Percentiles rank a stretch among this genome's conserved stretches.
These are phyloP conservation scores for Epicoccum sorghinum DNA, from an alignment of 2,329 filamentous ascomycete genomes.

Conservation along the genomic window DNA sequence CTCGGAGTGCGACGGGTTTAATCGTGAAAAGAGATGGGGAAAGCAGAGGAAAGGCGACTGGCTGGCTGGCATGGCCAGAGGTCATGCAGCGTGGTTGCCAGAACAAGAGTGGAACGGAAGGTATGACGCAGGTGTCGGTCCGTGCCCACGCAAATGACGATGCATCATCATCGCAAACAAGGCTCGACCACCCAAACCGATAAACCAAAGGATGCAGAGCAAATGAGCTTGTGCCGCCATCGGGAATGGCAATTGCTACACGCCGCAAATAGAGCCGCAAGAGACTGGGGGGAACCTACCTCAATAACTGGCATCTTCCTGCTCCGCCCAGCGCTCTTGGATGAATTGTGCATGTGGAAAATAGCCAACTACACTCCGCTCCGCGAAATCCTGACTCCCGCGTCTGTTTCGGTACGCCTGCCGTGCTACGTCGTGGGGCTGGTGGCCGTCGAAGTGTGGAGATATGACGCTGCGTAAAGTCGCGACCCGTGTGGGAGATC, in stretches of 20 bases:
- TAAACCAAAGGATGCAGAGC: constrained; percentile 13
- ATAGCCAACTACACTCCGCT: not conserved
- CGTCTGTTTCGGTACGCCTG: constrained; percentile 13
- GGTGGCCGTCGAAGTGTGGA: constrained; percentile 20
- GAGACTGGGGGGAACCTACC: constrained; percentile 30
- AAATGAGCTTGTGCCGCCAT: constrained; percentile 17
- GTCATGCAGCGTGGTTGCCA: constrained; percentile 31
- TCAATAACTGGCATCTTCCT: constrained; percentile 43
- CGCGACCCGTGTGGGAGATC: constrained; percentile 30
- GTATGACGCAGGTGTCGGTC: constrained; percentile 23
- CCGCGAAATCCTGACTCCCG: constrained; percentile 8
- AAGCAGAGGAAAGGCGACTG: constrained; percentile 20
- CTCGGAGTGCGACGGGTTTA: constrained; percentile 21
- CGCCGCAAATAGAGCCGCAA: not conserved
- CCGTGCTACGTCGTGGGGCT: constrained; percentile 26
- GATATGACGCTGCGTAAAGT: constrained; percentile 34
- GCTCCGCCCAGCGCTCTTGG: constrained; percentile 24
- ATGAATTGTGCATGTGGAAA: constrained; percentile 28
- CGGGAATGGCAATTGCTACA: not conserved
- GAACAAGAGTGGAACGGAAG: constrained; percentile 30
- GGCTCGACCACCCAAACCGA: constrained; percentile 10
- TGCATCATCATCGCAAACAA: constrained; percentile 29
- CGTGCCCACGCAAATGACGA: constrained; percentile 32
- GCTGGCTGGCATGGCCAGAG: constrained; percentile 27
- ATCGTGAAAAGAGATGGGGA: constrained; percentile 19